Base-by-base conservation (phyloP, 129 eudicot genomes). In the Centella asiatica region DNA sequence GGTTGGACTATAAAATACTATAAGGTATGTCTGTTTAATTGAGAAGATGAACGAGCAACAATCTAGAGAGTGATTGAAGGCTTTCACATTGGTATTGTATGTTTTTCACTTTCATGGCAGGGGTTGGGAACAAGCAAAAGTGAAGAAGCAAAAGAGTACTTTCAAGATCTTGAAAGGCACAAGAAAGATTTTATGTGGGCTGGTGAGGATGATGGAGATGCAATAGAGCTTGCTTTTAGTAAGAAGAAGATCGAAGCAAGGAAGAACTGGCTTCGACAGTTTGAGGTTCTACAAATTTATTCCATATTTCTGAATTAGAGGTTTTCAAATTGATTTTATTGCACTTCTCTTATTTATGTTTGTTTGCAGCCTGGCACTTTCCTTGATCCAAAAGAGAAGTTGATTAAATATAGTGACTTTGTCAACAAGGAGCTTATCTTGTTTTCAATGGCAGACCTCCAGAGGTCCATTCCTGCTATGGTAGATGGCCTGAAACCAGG, bases 401-500 rank as follows among this genome's bases (percentile, higher is more conserved):
- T 57, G 42, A 82, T 92, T 42, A 86, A 82, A 52, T 92, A 92
- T 34, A 80, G 86, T 17, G 98, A 92, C 71, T 92, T 92, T 72
- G 86, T 92, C 57, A 87, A 87, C 80, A 92, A 92, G 75, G 98
- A 92, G 64, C 94, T 87, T 33, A 87, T 87, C 57, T 52, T 84
- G 71, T 92, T 84, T 44, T 92, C 98, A 11, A 76, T 80, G 76
- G 98, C 96, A 4, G 98, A 92, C 72, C 90, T 92, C 71, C 90
- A 81, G 59, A 70, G 98, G 59, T 92, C 96, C 7, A 92, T 92
- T 57, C 98, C 98, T 12, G 87, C 95, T 5, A 80, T 92, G 90
- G 85, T 87, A 52, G 95, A 92, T 57, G 98, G 98, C 22, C 51
- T 92, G 53, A 92, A 92, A 77, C 98, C 98, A 3, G 94, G 96